Percentiles rank a stretch among this genome's conserved stretches.
phyloP scores from a whole-genome alignment of 2,329 filamentous ascomycete species.

The Escovopsis weberi region DNA sequence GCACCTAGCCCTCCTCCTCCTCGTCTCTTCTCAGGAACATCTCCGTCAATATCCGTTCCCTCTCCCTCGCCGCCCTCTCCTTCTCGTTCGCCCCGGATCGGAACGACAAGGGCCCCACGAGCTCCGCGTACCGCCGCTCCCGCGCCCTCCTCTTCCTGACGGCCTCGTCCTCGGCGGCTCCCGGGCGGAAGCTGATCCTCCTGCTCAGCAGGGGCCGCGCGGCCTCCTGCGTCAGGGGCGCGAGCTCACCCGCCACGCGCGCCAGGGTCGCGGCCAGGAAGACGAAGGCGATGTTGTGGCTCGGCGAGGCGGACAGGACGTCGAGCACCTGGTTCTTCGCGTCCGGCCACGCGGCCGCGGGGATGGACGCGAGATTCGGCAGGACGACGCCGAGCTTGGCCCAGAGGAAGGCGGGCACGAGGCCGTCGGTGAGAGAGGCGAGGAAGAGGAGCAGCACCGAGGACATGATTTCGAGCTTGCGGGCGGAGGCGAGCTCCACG shows the following conservation, averaged over 20 bases:
- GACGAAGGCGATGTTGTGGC: conserved; percentile 79
- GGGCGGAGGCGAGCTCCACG: conserved; percentile 45
- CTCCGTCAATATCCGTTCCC: conserved; percentile 52
- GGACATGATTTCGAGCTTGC: conserved; percentile 61
- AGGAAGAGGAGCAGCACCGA: conserved; percentile 65
- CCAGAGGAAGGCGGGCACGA: conserved; percentile 61
- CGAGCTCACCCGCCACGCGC: conserved; percentile 34
- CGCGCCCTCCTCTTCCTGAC: conserved; percentile 37
- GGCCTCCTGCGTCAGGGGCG: conserved; percentile 20
- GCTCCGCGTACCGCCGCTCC: conserved; percentile 46
- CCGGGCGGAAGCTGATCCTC: conserved; percentile 31
- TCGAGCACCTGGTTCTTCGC: conserved; percentile 51
- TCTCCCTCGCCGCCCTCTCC: conserved; percentile 47
- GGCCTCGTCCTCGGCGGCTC: conserved; percentile 14
- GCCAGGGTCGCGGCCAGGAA: conserved; percentile 68
- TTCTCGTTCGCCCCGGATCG: conserved; percentile 28
- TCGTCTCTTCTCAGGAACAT: conserved; percentile 39
- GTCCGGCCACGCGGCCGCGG: conserved; percentile 19
- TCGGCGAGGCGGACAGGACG: conserved; percentile 53
- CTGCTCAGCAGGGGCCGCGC: conserved; percentile 20
- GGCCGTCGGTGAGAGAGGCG: conserved; percentile 58
- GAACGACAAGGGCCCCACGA: conserved; percentile 52
- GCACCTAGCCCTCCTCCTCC: conserved; percentile 13
- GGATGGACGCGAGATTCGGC: conserved; percentile 21
- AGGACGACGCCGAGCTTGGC: conserved; percentile 46